Base-by-base conservation (phyloP, 192 early-diverging fungal genomes). In the Rhizophlyctis rosea region DNA sequence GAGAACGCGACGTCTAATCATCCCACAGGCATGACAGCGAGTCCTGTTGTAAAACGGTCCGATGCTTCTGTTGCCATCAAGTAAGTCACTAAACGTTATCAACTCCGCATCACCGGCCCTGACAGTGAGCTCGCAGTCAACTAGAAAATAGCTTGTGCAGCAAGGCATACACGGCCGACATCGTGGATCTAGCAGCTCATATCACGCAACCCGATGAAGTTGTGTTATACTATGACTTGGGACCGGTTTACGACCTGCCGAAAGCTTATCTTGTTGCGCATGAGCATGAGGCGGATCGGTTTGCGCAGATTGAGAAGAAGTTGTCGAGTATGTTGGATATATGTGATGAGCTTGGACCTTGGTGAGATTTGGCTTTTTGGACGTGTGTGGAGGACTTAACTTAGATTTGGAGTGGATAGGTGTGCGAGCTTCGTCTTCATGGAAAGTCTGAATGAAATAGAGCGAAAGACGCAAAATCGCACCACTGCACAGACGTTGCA, bases 71-170 rank as follows among this genome's bases (percentile, higher is more conserved):
- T 61, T 5, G 39, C 72, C 30, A 72, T 79, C 27, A 54, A 64
- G 57, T 68, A 48, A 16, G 65, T 30, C 13, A 5, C 59, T 9
- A 13, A 39, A 16, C 30, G 48, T 13, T 63, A n/a, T n/a, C 4
- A 34, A 32, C 39, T 36, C 54, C 2, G 34, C 16, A 21, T 2
- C 18, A 28, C 4, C n/a, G n/a, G 1, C 18, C 0, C 24, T 35
- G 11, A 29, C n/a, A 28, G 30, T 52, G 23, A 32, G 25, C 28
- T 50, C 18, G 25, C 33, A 75, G 73, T 23, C 58, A 69, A 34
- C 57, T 79, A 24, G 75, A 80, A 68, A 64, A 54, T 30, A 80
- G 61, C 48, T 64, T 80, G 14, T 30, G 57, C 28, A 60, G 64
- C 29, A 69, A 67, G 47, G 79, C 79, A 0, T 25, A 72, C 9